A percentile compares a stretch with the other conserved stretches of the same genome.
Conservation (phyloP, 371 early-diverging fungal genomes). For the Mucor lusitanicus region DNA sequence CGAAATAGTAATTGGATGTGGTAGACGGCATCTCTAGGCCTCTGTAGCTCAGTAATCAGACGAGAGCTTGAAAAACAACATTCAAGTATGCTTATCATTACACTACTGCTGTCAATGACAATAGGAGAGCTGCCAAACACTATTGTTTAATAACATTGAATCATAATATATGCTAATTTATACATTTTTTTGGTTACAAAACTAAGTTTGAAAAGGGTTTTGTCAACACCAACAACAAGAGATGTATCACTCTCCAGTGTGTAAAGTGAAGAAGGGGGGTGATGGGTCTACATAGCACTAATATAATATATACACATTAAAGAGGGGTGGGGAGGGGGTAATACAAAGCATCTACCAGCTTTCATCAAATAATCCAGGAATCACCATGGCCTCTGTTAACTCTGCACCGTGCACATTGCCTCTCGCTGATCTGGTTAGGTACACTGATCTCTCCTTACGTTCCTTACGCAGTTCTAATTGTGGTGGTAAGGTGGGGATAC, state of each 20-base stretch:
- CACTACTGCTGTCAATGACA: too few relatives aligned
- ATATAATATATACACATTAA: not conserved
- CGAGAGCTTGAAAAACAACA: too few relatives aligned
- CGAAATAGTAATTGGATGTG: too few relatives aligned
- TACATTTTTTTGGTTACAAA: too few relatives aligned
- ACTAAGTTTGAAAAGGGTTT: too few relatives aligned
- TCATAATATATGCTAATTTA: too few relatives aligned
- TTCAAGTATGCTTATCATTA: too few relatives aligned
- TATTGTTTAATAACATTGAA: too few relatives aligned
- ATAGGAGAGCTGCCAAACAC: too few relatives aligned
- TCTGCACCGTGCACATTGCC: constrained; percentile 21
- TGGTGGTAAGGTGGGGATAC: constrained; percentile 33
- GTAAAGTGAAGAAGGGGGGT: not conserved
- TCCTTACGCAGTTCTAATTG: constrained; percentile 34
- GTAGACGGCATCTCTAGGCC: too few relatives aligned
- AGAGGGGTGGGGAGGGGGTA: not conserved
- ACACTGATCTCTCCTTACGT: constrained; percentile 29
- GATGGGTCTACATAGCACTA: not conserved
- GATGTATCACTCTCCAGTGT: not conserved
- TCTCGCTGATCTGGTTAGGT: constrained; percentile 22
- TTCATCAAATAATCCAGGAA: constrained; percentile 37
- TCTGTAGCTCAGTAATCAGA: too few relatives aligned
- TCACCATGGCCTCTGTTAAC: constrained; percentile 28
- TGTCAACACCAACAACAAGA: too few relatives aligned
- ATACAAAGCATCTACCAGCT: constrained; percentile 24